These are phyloP conservation scores for Plantago coronopus DNA, from an alignment of 305 asterid genomes.

Conservation along the genomic window DNA sequence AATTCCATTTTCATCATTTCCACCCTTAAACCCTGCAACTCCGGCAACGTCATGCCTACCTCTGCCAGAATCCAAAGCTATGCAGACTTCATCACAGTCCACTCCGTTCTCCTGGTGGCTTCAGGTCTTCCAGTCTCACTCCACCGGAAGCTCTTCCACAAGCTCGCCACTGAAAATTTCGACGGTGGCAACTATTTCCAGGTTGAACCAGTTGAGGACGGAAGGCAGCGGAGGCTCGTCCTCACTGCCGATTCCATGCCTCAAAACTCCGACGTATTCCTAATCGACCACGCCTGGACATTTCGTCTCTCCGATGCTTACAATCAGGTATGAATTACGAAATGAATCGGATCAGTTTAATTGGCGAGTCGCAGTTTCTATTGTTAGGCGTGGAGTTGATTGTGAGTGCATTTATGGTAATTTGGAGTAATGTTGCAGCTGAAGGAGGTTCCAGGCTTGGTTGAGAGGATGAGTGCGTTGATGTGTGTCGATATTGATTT, in stretches of 20 bases:
- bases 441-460: constrained; percentile 86
- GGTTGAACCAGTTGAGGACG: constrained; percentile 79
- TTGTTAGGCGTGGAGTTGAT: neutral
- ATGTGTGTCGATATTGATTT: constrained; percentile 86
- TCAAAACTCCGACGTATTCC: constrained; percentile 64
- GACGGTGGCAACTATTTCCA: constrained; percentile 88
- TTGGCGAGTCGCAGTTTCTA: neutral
- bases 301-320: constrained; percentile 88
- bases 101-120: constrained; percentile 69
- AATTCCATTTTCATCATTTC: no score
- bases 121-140: constrained; percentile 76
- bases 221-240: constrained; percentile 75
- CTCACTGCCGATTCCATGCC: constrained; percentile 42
- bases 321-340: constrained; percentile 51
- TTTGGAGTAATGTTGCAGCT: constrained; percentile 46
- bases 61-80: constrained; percentile 39
- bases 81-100: constrained; percentile 70
- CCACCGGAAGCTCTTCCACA: constrained; percentile 65
- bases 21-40: neutral
- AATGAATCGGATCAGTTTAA: neutral
- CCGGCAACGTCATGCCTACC: no score
- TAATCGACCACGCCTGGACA: constrained; percentile 98
- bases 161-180: constrained; percentile 66
- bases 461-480: constrained; percentile 85
- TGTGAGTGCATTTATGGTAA: constrained; percentile 4